A percentile compares a stretch with the other conserved stretches of the same genome.
These are phyloP conservation scores for Chlamydomonas schloesseri DNA, from an alignment of 139 green algal genomes.

Conservation along the genomic window DNA sequence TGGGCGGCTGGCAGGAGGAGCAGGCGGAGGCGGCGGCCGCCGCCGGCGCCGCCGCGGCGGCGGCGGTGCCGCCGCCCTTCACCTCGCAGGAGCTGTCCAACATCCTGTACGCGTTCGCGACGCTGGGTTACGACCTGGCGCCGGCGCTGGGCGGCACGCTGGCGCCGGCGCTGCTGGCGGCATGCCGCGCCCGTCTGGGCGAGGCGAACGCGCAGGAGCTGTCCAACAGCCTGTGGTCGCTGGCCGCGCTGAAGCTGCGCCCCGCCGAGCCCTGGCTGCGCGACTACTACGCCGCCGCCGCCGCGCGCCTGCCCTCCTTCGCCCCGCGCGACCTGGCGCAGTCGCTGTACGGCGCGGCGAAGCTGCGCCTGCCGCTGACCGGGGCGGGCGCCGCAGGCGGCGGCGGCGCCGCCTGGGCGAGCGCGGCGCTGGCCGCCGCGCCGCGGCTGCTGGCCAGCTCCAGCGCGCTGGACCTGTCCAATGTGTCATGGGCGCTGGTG, in stretches of 20 bases:
- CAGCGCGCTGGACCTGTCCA: constrained; percentile 47
- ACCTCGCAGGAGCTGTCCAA: constrained; percentile 30
- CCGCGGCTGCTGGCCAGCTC: background rate
- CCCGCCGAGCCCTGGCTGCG: constrained; percentile 46
- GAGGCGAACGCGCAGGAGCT: constrained; percentile 49
- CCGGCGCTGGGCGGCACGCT: background rate
- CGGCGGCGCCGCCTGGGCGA: constrained; percentile 8
- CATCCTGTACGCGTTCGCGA: constrained; percentile 21
- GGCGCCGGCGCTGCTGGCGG: constrained; percentile 9
- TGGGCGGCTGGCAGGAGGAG: constrained; percentile 6
- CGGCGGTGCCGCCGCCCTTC: constrained; percentile 10
- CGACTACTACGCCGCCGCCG: constrained; percentile 16
- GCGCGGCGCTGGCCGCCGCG: constrained; percentile 13
- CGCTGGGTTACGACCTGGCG: constrained; percentile 4
- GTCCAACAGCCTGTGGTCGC: constrained; percentile 43
- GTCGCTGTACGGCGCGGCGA: constrained; percentile 43
- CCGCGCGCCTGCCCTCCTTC: constrained; percentile 20
- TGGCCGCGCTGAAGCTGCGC: constrained; percentile 36
- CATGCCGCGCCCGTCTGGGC: background rate
- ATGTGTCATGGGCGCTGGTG: constrained; percentile 45
- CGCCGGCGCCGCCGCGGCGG: background rate
- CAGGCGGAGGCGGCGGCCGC: background rate
- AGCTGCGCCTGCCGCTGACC: constrained; percentile 32
- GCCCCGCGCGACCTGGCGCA: constrained; percentile 51
- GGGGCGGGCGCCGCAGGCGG: background rate